Base-by-base conservation (phyloP, 2,329 filamentous ascomycete genomes). In the Neurospora sp. region DNA sequence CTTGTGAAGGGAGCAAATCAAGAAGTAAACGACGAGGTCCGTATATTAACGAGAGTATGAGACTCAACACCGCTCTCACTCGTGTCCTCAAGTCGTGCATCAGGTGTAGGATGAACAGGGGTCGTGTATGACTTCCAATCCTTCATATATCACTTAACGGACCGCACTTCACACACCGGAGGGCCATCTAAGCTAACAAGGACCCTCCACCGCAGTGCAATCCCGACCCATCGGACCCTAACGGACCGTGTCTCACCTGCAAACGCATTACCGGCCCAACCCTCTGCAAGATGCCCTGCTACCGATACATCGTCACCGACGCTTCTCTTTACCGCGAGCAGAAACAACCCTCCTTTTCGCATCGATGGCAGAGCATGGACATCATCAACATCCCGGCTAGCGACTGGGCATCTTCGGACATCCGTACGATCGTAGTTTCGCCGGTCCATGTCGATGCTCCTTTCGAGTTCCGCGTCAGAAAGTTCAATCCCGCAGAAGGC, bases 241-340 rank as follows among this genome's bases (percentile, higher is more conserved):
- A 57, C 38, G 73, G 73, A 3, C 66, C 70, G 1, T 74, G 73
- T 66, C 71, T 74, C 12, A 74, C 73, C 8, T 74, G 73, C 62
- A 69, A 68, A 4, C 38, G 57, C 37, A 73, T 74, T 23, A 74
- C 72, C 4, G 72, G 71, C 41, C 72, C 72, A 1, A 74, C 71
- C 1, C 68, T 74, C 4, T 73, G 70, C 70, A 74, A 73, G 23
- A 37, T 74, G 78, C 76, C 78, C 75, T 80, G 71, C 70, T 76
- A 73, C 39, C 69, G 73, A 0, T 73, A 71, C 62, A 73, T 74
- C 17, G 71, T 75, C 67, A 74, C 74, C 6, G 74, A 75, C 36
- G 71, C 74, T 1, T 71, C 71, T 10, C 70, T 75, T 28, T 75
- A 74, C 69, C 71, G 74, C 4, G 73, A 75, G 52, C 74, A 75